Evolutionary conservation across 306 rosid species (phyloP).

Genomic region (Delonix regia): DNA sequence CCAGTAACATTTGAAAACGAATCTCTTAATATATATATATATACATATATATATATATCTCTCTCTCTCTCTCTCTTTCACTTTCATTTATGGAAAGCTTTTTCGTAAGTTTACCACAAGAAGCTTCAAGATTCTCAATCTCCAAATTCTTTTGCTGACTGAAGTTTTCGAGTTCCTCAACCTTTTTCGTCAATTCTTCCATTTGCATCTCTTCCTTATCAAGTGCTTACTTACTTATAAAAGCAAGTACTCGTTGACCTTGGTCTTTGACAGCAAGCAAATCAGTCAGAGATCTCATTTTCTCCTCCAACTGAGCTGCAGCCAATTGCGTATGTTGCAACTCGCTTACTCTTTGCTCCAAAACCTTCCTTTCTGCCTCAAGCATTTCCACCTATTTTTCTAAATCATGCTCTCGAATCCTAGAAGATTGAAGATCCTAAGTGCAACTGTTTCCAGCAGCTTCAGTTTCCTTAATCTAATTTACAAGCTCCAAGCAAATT

Average conservation of each 20-base stretch:
- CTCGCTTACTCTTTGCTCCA: constrained; percentile 68
- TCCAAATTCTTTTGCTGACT: constrained; percentile 71
- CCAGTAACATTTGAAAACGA: no score
- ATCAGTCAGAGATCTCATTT: constrained; percentile 64
- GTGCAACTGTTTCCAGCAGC: constrained; percentile 61
- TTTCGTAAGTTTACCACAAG: constrained; percentile 75
- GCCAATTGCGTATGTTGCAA: constrained; percentile 54
- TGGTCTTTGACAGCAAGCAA: constrained; percentile 82
- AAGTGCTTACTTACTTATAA: constrained; percentile 46
- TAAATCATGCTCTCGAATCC: constrained; percentile 54
- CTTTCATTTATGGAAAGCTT: constrained; percentile 82
- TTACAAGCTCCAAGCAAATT: constrained; percentile 82
- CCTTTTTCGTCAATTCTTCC: constrained; percentile 69
- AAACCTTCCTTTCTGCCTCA: constrained; percentile 57
- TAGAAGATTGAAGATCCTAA: constrained; percentile 71
- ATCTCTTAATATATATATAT: no score
- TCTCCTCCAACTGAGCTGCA: constrained; percentile 65
- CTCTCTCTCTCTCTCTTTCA: no score
- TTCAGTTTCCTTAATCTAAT: constrained; percentile 87
- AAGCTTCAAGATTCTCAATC: constrained; percentile 71
- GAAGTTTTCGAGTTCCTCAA: constrained; percentile 67
- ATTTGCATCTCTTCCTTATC: constrained; percentile 93
- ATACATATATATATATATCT: no score
- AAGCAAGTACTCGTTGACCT: constrained; percentile 53
- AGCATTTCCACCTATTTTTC: constrained; percentile 58